Evolutionary conservation across 2,329 filamentous ascomycete species (phyloP).

Genomic region (Epichloe hybrida): DNA sequence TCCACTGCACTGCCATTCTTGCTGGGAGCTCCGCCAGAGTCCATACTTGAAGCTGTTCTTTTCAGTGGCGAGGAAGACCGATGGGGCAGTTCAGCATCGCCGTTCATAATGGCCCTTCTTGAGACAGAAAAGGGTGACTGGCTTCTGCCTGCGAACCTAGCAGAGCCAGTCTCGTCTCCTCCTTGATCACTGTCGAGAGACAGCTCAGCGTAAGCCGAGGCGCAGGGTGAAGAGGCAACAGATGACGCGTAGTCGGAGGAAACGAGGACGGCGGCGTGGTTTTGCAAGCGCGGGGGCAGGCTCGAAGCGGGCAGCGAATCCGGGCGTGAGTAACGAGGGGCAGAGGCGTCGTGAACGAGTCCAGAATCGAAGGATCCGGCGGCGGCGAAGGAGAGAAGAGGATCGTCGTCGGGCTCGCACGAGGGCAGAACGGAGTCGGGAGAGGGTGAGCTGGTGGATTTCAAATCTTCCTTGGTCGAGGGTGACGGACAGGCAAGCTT

Average conservation of each 20-base stretch:
- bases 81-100: constrained; percentile 41
- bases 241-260: constrained; percentile 39
- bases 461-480: constrained; percentile 27
- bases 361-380: constrained; percentile 25
- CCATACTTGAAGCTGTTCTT: constrained; percentile 49
- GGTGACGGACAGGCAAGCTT: constrained; percentile 39
- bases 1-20: constrained; percentile 30
- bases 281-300: constrained; percentile 39
- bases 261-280: constrained; percentile 26
- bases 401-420: constrained; percentile 37
- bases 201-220: constrained; percentile 40
- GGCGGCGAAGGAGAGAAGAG: constrained; percentile 34
- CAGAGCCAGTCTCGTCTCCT: constrained; percentile 31
- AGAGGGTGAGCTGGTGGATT: constrained; percentile 21
- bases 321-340: constrained; percentile 25
- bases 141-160: constrained; percentile 27
- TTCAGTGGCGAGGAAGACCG: constrained; percentile 53
- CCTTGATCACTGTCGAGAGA: constrained; percentile 42
- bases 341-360: constrained; percentile 15
- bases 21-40: constrained; percentile 30
- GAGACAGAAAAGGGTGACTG: constrained; percentile 39
- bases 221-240: constrained; percentile 43
- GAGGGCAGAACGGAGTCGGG: constrained; percentile 38
- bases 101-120: constrained; percentile 45
- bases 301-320: constrained; percentile 35